Percentiles rank a stretch among this genome's conserved stretches.
These are phyloP conservation scores for Dothideomycetes sp. DNA, from an alignment of 2,329 filamentous ascomycete genomes.

Conservation along the genomic window DNA sequence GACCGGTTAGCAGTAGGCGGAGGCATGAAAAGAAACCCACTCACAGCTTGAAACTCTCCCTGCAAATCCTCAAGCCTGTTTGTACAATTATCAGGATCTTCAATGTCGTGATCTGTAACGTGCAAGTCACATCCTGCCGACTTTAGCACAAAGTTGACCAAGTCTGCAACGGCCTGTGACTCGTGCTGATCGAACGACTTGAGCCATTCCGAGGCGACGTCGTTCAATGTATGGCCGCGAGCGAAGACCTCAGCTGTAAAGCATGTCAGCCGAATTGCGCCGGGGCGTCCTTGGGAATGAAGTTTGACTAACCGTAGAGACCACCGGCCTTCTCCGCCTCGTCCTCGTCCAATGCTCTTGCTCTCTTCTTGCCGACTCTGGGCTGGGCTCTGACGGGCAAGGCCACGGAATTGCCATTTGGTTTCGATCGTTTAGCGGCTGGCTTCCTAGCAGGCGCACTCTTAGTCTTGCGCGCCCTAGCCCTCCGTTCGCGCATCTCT, in stretches of 20 bases:
- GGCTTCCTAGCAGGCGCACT: conserved; percentile 21
- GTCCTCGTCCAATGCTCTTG: conserved; percentile 39
- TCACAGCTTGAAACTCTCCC: conserved; percentile 69
- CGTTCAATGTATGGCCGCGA: conserved; percentile 41
- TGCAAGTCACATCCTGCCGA: conserved; percentile 71
- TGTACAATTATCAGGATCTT: conserved; percentile 77
- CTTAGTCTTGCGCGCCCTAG: conserved; percentile 18
- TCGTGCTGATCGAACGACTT: conserved; percentile 45
- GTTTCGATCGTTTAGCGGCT: conserved; percentile 45
- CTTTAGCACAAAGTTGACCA: conserved; percentile 52
- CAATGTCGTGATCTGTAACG: conserved; percentile 72
- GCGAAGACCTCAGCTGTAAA: conserved; percentile 49
- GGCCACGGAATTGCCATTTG: conserved; percentile 37
- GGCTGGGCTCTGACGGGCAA: conserved; percentile 43
- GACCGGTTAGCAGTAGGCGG: conserved; percentile 6
- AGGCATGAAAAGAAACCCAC: conserved; percentile 17
- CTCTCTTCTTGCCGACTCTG: conserved; percentile 35
- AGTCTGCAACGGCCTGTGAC: conserved; percentile 42
- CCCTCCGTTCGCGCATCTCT: conserved; percentile 31
- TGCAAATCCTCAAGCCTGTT: conserved; percentile 75
- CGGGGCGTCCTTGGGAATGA: neutral
- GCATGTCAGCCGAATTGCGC: no score
- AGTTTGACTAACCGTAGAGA: conserved; percentile 39
- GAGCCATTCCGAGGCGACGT: conserved; percentile 48
- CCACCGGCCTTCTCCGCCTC: conserved; percentile 42